phyloP scores from a whole-genome alignment of 768 basidiomycete species.

The Clavulina sp. region DNA sequence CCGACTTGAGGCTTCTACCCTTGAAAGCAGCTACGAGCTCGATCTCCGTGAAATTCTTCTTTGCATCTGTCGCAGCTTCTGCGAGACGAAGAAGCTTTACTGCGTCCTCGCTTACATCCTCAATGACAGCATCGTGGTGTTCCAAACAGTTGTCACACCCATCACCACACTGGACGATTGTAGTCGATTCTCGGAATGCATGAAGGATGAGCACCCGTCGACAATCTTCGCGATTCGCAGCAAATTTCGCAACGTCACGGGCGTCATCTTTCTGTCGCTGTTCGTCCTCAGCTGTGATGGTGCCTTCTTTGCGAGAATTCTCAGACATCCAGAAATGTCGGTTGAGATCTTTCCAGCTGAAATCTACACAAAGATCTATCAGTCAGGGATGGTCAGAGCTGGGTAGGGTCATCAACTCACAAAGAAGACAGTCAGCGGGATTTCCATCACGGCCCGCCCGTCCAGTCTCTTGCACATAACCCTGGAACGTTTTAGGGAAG shows the following conservation, averaged over 20 bases:
- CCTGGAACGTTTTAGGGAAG: constrained; percentile 69
- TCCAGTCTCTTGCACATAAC: constrained; percentile 95
- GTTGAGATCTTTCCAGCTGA: no score
- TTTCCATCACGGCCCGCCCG: constrained; percentile 85
- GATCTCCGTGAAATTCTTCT: constrained; percentile 38
- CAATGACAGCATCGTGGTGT: constrained; percentile 24
- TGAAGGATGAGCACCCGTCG: constrained; percentile 71
- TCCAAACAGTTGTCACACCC: constrained; percentile 74
- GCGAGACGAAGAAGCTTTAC: constrained; percentile 41
- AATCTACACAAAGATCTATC: background rate
- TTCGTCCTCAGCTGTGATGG: constrained; percentile 46
- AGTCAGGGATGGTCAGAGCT: background rate
- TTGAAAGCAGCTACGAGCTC: constrained; percentile 46
- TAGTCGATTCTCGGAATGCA: constrained; percentile 78
- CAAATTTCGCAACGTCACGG: constrained; percentile 59
- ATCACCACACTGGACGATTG: constrained; percentile 40
- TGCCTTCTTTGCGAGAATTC: no score
- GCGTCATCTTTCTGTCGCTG: constrained; percentile 49
- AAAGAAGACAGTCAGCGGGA: constrained; percentile 71
- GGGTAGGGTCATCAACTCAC: constrained; percentile 28
- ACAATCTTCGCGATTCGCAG: constrained; percentile 65
- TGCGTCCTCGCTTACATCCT: constrained; percentile 46
- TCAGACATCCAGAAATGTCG: no score
- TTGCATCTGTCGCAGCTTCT: constrained; percentile 24
- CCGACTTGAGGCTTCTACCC: constrained; percentile 36